A percentile compares a stretch with the other conserved stretches of the same genome.
Conservation (phyloP, 495 filamentous ascomycete species). For the Halenospora varia region DNA sequence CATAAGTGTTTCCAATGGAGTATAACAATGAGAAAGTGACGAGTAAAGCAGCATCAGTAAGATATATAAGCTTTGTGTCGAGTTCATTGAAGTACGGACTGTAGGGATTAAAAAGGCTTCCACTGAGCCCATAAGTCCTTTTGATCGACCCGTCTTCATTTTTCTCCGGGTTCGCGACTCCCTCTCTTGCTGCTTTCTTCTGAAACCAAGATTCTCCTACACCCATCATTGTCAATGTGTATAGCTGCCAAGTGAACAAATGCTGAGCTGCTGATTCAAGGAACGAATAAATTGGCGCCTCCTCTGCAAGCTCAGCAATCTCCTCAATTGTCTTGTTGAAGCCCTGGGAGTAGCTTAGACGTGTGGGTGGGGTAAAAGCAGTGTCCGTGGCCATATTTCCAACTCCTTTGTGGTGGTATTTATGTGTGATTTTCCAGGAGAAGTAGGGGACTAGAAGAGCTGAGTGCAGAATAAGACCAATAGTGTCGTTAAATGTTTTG, state of each 20-base stretch:
- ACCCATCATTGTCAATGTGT: conserved; percentile 84
- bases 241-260: conserved; percentile 84
- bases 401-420: conserved; percentile 94
- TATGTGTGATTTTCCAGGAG: conserved; percentile 90
- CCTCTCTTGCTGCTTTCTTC: too few relatives aligned
- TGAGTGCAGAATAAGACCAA: conserved; percentile 84
- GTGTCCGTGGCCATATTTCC: conserved; percentile 95
- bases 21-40: too few relatives aligned
- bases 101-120: too few relatives aligned
- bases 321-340: conserved; percentile 70
- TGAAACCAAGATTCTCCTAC: too few relatives aligned
- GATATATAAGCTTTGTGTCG: too few relatives aligned
- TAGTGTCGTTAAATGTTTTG: conserved; percentile 74
- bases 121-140: too few relatives aligned
- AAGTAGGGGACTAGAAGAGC: conserved; percentile 82
- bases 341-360: conserved; percentile 66
- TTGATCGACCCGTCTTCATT: too few relatives aligned
- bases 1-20: too few relatives aligned
- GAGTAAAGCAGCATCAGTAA: too few relatives aligned
- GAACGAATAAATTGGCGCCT: conserved; percentile 83
- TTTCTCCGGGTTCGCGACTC: too few relatives aligned
- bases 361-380: conserved; percentile 90
- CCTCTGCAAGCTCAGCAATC: conserved; percentile 83
- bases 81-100: too few relatives aligned
- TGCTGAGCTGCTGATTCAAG: conserved; percentile 77